Conservation (phyloP, 176 grass and related monocot genomes). For the Leersia perrieri region DNA sequence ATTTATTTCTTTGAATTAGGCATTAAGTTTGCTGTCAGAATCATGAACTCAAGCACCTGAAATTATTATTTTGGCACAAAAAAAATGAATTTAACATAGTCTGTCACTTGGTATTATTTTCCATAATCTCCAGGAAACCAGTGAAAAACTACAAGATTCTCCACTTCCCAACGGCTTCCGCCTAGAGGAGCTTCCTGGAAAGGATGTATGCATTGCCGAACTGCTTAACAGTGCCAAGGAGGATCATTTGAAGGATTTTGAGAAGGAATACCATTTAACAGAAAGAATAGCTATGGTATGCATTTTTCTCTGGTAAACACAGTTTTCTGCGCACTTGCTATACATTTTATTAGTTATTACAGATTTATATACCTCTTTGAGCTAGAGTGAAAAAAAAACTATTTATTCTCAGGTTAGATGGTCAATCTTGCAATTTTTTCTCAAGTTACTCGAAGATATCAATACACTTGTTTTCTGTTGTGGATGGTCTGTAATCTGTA, state of each 20-base stretch:
- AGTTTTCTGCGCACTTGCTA: not conserved
- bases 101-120: not conserved
- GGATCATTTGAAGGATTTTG: conserved; percentile 43
- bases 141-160: conserved; percentile 41
- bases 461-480: not conserved
- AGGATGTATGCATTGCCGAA: conserved; percentile 42
- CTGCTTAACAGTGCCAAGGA: conserved; percentile 36
- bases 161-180: conserved; percentile 17
- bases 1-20: not conserved
- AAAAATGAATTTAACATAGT: not conserved
- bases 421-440: not conserved
- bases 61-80: not conserved
- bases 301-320: not conserved
- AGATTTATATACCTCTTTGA: not conserved
- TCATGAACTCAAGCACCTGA: not conserved
- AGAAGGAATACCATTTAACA: conserved; percentile 47
- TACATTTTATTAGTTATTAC: not conserved
- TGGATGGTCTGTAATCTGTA: not conserved
- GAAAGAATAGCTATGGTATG: conserved; percentile 52
- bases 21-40: not conserved
- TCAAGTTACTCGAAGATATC: not conserved
- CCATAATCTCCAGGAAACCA: conserved; percentile 37
- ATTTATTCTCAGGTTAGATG: not conserved
- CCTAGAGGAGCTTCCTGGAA: conserved; percentile 22
- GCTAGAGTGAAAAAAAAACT: not conserved